Conservation (phyloP, 2,329 filamentous ascomycete species). For the Hymenoscyphus fraxineus region DNA sequence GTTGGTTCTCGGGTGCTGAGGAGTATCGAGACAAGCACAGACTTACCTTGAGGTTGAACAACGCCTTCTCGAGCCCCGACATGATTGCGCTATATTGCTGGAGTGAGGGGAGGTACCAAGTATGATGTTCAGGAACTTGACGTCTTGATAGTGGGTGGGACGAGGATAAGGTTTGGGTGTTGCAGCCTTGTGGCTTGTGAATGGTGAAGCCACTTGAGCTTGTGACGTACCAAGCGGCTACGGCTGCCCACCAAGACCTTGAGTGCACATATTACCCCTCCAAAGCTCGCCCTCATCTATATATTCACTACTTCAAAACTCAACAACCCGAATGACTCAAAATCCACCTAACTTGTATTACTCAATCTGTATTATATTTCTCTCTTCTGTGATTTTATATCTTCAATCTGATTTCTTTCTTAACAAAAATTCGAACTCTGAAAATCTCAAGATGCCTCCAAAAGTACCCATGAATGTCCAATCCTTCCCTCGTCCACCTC, state of each 20-base stretch:
- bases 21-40: conserved; percentile 15
- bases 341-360: neutral
- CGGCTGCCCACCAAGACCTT: conserved; percentile 14
- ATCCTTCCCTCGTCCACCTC: conserved; percentile 55
- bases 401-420: neutral
- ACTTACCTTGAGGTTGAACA: conserved; percentile 58
- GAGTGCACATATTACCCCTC: conserved; percentile 22
- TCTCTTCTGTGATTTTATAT: conserved; percentile 3
- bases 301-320: neutral
- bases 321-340: conserved; percentile 10
- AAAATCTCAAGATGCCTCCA: conserved; percentile 35
- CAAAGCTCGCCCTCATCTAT: conserved; percentile 9
- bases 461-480: conserved; percentile 51
- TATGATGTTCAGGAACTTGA: conserved; percentile 3
- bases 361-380: conserved; percentile 4
- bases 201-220: conserved; percentile 7
- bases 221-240: conserved; percentile 10
- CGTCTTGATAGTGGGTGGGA: conserved; percentile 10
- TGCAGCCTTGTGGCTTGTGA: conserved; percentile 21
- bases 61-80: conserved; percentile 59
- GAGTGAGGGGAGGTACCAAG: neutral
- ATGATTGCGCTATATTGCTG: conserved; percentile 36
- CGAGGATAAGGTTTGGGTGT: conserved; percentile 6
- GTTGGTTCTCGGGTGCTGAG: neutral
- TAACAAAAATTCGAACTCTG: neutral